Conservation (phyloP, 768 basidiomycete species). For the Termitomyces sp. region DNA sequence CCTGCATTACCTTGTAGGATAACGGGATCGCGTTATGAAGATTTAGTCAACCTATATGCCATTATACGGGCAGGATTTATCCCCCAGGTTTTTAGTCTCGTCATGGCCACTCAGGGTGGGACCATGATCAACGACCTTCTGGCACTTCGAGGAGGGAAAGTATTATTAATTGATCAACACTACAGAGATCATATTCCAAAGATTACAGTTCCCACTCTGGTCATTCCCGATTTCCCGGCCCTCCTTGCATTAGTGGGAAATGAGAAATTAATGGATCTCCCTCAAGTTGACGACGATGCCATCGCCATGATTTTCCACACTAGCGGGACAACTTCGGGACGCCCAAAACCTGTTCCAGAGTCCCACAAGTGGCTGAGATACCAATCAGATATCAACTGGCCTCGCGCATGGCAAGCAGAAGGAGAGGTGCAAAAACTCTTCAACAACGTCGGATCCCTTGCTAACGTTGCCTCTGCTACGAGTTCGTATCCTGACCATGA, state of each 20-base stretch:
- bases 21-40: slow-evolving; percentile 1
- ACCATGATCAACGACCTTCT: slow-evolving; percentile 5
- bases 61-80: slow-evolving; percentile 3
- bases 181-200: background rate
- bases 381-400: slow-evolving; percentile 6
- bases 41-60: slow-evolving; percentile 7
- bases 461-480: slow-evolving; percentile 3
- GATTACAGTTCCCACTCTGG: background rate
- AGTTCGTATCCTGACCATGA: background rate
- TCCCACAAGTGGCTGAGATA: slow-evolving; percentile 5
- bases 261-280: background rate
- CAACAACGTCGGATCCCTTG: slow-evolving; percentile 6
- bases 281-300: background rate
- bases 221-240: background rate
- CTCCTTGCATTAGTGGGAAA: background rate
- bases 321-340: slow-evolving; percentile 6
- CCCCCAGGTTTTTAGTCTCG: slow-evolving; percentile 6
- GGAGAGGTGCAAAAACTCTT: slow-evolving; percentile 4
- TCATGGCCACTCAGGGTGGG: slow-evolving; percentile 1
- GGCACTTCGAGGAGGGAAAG: background rate
- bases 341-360: slow-evolving; percentile 7
- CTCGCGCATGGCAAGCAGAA: slow-evolving; percentile 4
- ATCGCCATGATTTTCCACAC: slow-evolving; percentile 8
- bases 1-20: background rate
- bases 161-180: background rate